Evolutionary conservation across 2,329 filamentous ascomycete genomes (phyloP).

Genomic region (Neofusicoccum kwambonambiense): DNA sequence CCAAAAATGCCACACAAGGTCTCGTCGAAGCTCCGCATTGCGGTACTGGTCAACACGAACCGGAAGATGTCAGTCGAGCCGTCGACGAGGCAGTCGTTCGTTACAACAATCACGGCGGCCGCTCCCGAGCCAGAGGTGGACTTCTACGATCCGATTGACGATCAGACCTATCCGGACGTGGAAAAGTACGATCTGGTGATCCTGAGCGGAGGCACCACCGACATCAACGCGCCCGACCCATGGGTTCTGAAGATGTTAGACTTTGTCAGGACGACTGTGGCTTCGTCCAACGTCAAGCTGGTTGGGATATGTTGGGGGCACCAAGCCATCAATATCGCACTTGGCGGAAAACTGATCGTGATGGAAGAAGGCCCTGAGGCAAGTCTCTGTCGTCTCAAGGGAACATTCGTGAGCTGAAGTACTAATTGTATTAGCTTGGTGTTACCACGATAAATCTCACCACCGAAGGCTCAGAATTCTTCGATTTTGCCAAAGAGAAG

Average conservation of each 20-base stretch:
- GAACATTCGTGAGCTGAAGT: background rate
- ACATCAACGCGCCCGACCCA: conserved; percentile 14
- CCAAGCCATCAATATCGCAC: conserved; percentile 14
- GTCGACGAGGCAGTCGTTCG: background rate
- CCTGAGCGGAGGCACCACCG: conserved; percentile 15
- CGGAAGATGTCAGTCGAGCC: background rate
- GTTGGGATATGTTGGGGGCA: conserved; percentile 18
- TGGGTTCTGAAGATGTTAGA: conserved; percentile 16
- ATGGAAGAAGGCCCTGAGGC: conserved; percentile 16
- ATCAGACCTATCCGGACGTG: conserved; percentile 1
- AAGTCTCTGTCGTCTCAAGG: background rate
- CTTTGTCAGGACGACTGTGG: background rate
- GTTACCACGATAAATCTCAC: background rate
- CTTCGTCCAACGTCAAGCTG: background rate
- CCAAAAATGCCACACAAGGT: conserved; percentile 5
- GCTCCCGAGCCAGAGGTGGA: background rate
- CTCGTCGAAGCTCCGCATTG: background rate
- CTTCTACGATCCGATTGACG: conserved; percentile 17
- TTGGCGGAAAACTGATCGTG: conserved; percentile 4
- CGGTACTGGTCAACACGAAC: conserved; percentile 6
- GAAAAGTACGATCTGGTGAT: conserved; percentile 3
- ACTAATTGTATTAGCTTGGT: conserved; percentile 1
- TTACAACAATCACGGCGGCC: background rate
- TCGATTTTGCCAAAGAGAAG: conserved; percentile 7
- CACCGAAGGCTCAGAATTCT: background rate